Evolutionary conservation across 2,329 filamentous ascomycete genomes (phyloP), one percentile per base, ranked within the genome.

Genomic region (Geosmithia morbida): DNA sequence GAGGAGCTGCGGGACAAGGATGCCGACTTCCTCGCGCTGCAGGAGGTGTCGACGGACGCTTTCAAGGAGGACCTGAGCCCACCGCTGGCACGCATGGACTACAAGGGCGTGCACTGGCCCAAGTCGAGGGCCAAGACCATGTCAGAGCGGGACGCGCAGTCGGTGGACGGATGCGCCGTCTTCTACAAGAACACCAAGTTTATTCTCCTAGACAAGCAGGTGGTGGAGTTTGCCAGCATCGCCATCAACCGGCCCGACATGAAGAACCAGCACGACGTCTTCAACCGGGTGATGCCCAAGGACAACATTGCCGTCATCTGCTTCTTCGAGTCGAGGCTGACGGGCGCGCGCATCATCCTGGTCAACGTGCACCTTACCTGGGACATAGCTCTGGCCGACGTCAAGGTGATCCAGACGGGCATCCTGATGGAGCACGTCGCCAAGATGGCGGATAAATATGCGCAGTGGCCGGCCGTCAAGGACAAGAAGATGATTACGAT

Each of bases 111-210:
- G 2, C 94, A 90, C 60, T 95, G 85, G 77, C 87, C 89, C 43
- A 90, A 94, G 62, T 83, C 85, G 41, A 80, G 92, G 59, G 86
- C 89, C 37, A 85, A 85, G 66, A 96, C 90, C 8, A 94, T 97
- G 87, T 77, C 78, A 14, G 87, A 94, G 58, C 86, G 84, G 65
- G 87, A 96, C 54, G 85, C 88, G 5, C 85, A 84, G 57, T 72
- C 75, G n/a, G 90, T 98, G 13, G 92, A 98, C 65, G 92, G 92
- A 11, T 97, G 92, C 64, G 92, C 92, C 33, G 90, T 89, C 46
- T 97, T 98, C 66, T 97, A 87, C 75, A 97, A 95, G 69, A 82
- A 81, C 60, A 89, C 81, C 74, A 97, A 96, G 69, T 97, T 85
- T 65, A 85, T 96, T 50, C 68, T 95, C 50, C 76, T 98, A 20